Percentiles rank a stretch among this genome's conserved stretches.
Conservation (phyloP, 768 basidiomycete species). For the Calocera viscosa region DNA sequence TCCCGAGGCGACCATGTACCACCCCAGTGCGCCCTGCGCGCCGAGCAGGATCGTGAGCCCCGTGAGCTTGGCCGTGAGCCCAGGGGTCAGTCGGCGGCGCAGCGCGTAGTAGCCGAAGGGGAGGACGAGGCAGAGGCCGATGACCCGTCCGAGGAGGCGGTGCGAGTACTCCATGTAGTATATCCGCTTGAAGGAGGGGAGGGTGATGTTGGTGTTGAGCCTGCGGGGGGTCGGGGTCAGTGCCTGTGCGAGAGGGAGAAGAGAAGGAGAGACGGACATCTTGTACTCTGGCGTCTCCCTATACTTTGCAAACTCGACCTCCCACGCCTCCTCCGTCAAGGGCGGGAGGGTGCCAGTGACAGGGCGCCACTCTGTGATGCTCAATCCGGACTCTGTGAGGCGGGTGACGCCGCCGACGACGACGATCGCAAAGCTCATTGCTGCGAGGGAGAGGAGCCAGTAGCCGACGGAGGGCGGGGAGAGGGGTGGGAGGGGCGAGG, state of each 20-base stretch:
- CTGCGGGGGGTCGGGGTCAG: constrained; percentile 35
- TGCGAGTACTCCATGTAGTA: constrained; percentile 99
- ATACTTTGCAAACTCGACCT: constrained; percentile 84
- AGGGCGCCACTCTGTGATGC: constrained; percentile 96
- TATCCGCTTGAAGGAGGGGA: constrained; percentile 89
- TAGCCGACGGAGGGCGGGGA: constrained; percentile 58
- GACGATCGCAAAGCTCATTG: constrained; percentile 80
- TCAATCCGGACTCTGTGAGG: constrained; percentile 91
- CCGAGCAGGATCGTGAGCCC: constrained; percentile 74
- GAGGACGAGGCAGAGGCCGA: constrained; percentile 69
- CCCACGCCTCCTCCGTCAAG: constrained; percentile 62
- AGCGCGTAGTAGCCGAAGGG: constrained; percentile 72
- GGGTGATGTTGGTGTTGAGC: constrained; percentile 73
- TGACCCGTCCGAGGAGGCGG: constrained; percentile 78
- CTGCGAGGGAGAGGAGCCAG: constrained; percentile 79
- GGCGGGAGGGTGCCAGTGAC: constrained; percentile 84
- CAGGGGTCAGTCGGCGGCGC: constrained; percentile 52
- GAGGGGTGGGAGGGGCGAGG: constrained; percentile 40
- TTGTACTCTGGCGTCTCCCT: constrained; percentile 90
- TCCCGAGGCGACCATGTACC: constrained; percentile 99
- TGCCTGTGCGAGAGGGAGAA: constrained; percentile 6
- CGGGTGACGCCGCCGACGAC: constrained; percentile 94
- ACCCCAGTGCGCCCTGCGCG: constrained; percentile 82
- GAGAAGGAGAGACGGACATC: constrained; percentile 44
- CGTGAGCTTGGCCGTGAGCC: constrained; percentile 50